phyloP scores from a whole-genome alignment of 1,284 basidiomycete species.

The Cryptococcus neoformans region DNA sequence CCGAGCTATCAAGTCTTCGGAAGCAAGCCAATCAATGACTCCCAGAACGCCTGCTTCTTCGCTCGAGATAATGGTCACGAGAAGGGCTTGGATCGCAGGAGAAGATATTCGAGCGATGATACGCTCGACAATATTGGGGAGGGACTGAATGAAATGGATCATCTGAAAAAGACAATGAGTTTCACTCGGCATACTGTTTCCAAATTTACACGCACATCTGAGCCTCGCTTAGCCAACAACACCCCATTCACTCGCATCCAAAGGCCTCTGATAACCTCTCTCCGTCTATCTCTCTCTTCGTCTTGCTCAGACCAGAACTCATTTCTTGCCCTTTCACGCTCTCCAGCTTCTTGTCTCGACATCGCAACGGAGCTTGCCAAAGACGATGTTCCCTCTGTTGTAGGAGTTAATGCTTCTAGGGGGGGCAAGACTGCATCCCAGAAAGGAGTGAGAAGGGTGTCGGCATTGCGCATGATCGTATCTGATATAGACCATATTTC shows the following conservation, averaged over 20 bases:
- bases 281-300: slow-evolving; percentile 50
- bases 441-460: slow-evolving; percentile 68
- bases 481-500: slow-evolving; percentile 95
- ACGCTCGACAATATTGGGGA: slow-evolving; percentile 78
- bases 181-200: not conserved
- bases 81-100: slow-evolving; percentile 85
- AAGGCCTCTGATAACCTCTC: slow-evolving; percentile 53
- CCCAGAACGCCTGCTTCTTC: slow-evolving; percentile 77
- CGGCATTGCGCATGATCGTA: slow-evolving; percentile 68
- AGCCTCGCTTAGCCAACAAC: slow-evolving; percentile 81
- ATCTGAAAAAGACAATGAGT: no score
- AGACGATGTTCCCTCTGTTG: slow-evolving; percentile 4
- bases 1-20: slow-evolving; percentile 75
- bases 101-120: slow-evolving; percentile 84
- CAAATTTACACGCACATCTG: slow-evolving; percentile 61
- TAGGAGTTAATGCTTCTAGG: slow-evolving; percentile 16
- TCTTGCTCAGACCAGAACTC: slow-evolving; percentile 35
- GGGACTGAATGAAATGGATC: slow-evolving; percentile 82
- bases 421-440: slow-evolving; percentile 80
- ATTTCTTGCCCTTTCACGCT: slow-evolving; percentile 39
- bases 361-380: slow-evolving; percentile 4
- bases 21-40: slow-evolving; percentile 88
- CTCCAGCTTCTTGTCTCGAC: slow-evolving; percentile 34
- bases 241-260: slow-evolving; percentile 82
- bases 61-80: slow-evolving; percentile 87